A percentile compares a stretch with the other conserved stretches of the same genome.
These are phyloP conservation scores for Zoysia matrella DNA, from an alignment of 202 grass and related monocot species.

Conservation along the genomic window DNA sequence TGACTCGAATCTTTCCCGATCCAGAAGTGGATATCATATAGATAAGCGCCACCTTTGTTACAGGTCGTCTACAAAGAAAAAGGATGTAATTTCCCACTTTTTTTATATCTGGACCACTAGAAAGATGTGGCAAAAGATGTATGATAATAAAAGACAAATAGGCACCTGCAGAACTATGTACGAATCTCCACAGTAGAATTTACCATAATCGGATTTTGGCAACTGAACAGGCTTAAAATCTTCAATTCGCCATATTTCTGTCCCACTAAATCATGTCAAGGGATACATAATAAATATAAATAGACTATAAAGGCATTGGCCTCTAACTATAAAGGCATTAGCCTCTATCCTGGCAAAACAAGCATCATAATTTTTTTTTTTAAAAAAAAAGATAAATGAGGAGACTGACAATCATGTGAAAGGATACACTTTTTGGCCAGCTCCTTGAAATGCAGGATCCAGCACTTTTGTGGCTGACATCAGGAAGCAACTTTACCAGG, in stretches of 20 bases:
- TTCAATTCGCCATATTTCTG: slow-evolving; percentile 12
- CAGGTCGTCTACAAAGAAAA: slow-evolving; percentile 65
- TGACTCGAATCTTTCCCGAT: slow-evolving; percentile 97
- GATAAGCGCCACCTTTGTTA: slow-evolving; percentile 79
- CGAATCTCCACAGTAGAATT: slow-evolving; percentile 94
- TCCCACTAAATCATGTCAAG: slow-evolving; percentile 69
- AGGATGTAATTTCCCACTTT: slow-evolving; percentile 35
- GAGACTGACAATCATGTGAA: slow-evolving; percentile 7
- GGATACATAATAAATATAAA: slow-evolving; percentile 29
- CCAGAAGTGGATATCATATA: slow-evolving; percentile 95
- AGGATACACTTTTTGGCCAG: slow-evolving; percentile 93
- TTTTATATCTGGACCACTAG: background rate
- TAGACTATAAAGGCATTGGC: background rate
- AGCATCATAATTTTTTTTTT: slow-evolving; percentile 17
- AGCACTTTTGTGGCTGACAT: slow-evolving; percentile 77
- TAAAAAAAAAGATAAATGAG: too few relatives aligned
- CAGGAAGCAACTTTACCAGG: slow-evolving; percentile 47
- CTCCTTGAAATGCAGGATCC: slow-evolving; percentile 91
- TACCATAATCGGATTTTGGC: slow-evolving; percentile 81
- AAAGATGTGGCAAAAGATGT: slow-evolving; percentile 18
- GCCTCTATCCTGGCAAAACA: slow-evolving; percentile 19
- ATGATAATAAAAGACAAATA: slow-evolving; percentile 18
- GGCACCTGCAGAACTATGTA: slow-evolving; percentile 86
- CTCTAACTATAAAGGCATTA: background rate
- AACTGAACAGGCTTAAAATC: slow-evolving; percentile 88